These are phyloP conservation scores for Datura wrightii DNA, from an alignment of 257 asterid species.

Conservation along the genomic window DNA sequence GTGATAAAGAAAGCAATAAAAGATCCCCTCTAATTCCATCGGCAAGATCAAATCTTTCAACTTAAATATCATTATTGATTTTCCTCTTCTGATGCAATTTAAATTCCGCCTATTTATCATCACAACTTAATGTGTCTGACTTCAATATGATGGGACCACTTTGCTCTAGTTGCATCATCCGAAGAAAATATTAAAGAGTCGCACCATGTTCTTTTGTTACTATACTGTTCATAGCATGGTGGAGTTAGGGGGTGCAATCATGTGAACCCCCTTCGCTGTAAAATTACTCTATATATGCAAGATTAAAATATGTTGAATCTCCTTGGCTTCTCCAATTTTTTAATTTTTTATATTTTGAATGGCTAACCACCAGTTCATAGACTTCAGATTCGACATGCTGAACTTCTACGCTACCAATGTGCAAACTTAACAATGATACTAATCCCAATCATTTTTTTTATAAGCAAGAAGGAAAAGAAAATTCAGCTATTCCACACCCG, in stretches of 20 bases:
- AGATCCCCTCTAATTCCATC: not conserved
- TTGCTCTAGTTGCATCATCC: not conserved
- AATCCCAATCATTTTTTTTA: not conserved
- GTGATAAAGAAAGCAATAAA: not conserved
- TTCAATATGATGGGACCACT: not conserved
- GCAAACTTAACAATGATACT: not conserved
- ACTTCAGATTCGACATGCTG: not conserved
- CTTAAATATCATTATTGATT: not conserved
- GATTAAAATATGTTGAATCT: no score
- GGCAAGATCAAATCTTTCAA: constrained; percentile 24
- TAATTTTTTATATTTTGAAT: no score
- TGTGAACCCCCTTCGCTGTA: no score
- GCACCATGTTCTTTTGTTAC: not conserved
- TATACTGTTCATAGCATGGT: not conserved
- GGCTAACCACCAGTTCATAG: not conserved
- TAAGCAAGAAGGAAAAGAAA: not conserved
- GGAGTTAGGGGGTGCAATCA: no score
- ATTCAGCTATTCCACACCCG: not conserved
- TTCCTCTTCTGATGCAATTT: not conserved
- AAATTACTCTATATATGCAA: no score
- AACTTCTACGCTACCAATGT: not conserved
- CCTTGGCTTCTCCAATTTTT: no score
- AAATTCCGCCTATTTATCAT: not conserved
- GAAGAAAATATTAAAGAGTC: not conserved
- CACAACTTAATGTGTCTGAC: not conserved